A percentile compares a stretch with the other conserved stretches of the same genome.
phyloP scores from a whole-genome alignment of 257 asterid genomes.

The Solanum acaule region DNA sequence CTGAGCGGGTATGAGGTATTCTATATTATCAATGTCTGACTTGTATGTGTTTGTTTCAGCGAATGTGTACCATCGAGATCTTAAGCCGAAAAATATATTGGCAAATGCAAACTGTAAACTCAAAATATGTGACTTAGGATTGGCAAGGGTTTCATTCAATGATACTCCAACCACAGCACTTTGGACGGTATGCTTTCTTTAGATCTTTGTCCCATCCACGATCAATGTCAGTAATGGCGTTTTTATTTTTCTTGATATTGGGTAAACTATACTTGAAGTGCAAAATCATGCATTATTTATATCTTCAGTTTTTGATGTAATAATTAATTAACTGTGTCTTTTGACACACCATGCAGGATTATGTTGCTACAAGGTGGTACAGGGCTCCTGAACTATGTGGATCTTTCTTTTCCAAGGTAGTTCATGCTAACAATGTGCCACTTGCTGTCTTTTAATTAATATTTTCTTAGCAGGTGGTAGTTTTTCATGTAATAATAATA shows the following conservation, averaged over 20 bases:
- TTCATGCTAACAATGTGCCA: neutral
- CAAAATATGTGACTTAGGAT: constrained; percentile 85
- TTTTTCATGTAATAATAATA: neutral
- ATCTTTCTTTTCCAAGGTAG: constrained; percentile 93
- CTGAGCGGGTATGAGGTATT: neutral
- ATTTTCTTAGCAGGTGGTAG: neutral
- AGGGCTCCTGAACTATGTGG: constrained; percentile 99
- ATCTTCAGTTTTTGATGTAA: neutral
- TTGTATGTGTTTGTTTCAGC: constrained; percentile 44
- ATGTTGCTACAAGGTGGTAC: constrained; percentile 98
- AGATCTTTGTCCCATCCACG: neutral
- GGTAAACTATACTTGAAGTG: neutral
- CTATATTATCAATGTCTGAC: constrained; percentile 1
- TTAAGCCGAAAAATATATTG: constrained; percentile 88
- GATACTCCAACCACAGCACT: constrained; percentile 79
- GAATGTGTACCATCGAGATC: constrained; percentile 89
- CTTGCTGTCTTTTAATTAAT: neutral
- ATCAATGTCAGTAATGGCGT: neutral
- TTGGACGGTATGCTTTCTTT: constrained; percentile 65
- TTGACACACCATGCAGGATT: constrained; percentile 52
- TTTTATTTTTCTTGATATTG: neutral
- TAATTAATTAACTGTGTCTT: neutral
- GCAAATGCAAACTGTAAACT: constrained; percentile 98
- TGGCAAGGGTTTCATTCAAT: constrained; percentile 86
- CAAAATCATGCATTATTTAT: neutral